These are phyloP conservation scores for Globisporangium solare DNA, from an alignment of 352 stramenopile genomes.

Conservation along the genomic window DNA sequence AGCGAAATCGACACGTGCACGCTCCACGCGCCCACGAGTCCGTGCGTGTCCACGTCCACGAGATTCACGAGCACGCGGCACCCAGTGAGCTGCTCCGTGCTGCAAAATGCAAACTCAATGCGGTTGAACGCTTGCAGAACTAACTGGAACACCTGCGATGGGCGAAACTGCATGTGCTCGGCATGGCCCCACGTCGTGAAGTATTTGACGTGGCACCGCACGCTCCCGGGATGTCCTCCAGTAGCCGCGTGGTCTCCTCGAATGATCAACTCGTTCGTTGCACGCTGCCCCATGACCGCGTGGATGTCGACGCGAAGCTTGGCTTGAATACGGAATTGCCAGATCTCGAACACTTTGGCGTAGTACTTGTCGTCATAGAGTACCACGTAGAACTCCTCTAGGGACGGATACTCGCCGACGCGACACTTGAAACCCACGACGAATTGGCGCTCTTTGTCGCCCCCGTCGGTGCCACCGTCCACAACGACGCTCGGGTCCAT, in stretches of 20 bases:
- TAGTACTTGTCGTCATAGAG: constrained; percentile 88
- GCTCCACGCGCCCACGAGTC: constrained; percentile 90
- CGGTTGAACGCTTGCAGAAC: constrained; percentile 89
- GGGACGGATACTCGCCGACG: constrained; percentile 73
- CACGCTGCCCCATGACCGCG: constrained; percentile 77
- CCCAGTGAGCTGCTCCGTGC: constrained; percentile 30
- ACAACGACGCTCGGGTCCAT: constrained; percentile 66
- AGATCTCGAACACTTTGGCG: constrained; percentile 73
- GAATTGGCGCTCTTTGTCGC: constrained; percentile 16
- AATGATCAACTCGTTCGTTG: constrained; percentile 87
- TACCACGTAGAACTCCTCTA: constrained; percentile 89
- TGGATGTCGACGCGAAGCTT: constrained; percentile 85
- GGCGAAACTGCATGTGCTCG: constrained; percentile 67
- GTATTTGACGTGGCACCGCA: constrained; percentile 32
- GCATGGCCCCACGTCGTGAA: constrained; percentile 43
- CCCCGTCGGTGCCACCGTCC: constrained; percentile 21
- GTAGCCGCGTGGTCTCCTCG: constrained; percentile 49
- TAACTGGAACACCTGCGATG: constrained; percentile 79
- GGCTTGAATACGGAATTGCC: constrained; percentile 75
- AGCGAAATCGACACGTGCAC: constrained; percentile 65
- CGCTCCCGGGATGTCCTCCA: neutral
- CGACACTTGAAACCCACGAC: constrained; percentile 79
- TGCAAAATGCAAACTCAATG: constrained; percentile 77
- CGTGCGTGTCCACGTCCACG: constrained; percentile 86
- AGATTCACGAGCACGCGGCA: constrained; percentile 71